Evolutionary conservation across 371 early-diverging fungal genomes (phyloP), one percentile per base, ranked within the genome.

Genomic region (Apophysomyces ossiformis): DNA sequence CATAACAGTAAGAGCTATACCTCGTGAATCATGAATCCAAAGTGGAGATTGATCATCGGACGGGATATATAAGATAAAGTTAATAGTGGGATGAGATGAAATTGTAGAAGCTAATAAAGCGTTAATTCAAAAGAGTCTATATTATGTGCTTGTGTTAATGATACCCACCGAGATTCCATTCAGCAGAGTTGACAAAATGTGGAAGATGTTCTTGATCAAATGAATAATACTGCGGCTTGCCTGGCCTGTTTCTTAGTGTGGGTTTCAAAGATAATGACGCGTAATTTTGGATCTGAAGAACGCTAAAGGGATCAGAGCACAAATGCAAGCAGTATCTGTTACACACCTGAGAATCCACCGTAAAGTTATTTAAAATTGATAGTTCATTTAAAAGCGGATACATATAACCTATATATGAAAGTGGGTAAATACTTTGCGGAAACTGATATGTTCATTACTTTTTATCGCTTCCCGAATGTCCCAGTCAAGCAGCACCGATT

Each of bases 41-140:
- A 96, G 69, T 2, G 96, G 95, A 13, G 85, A 81, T 63, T 89
- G 82, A 1, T 79, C 67, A 6, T 76, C 70, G 8, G 88, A 77
- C 0, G 98, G 97, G 5, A 95, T 78, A 74, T 93, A 98, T 0
- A 94, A 69, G 36, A 97, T 81, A 67, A 97, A 92, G 73, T 97
- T 94, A 62, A 98, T 79, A 45, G 92, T 90, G 1, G 95, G 93
- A 43, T 87, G 75, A 0, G 88, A 83, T 1, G 94, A 89, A 15
- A 95, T 93, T 12, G 88, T 90, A 1, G 96, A 94, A 11, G 95
- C 96, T 86, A 26, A 26, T 26, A 26, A 26, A 1, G 32, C 32
- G 32, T 26, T 26, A 26, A 26, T 26, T 26, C 0, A 26, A 26
- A 26, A 26, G 32, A 26, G 32, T 26, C 32, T 26, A 26, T 26